phyloP scores from a whole-genome alignment of 768 basidiomycete species.

The Serendipita vermifera region DNA sequence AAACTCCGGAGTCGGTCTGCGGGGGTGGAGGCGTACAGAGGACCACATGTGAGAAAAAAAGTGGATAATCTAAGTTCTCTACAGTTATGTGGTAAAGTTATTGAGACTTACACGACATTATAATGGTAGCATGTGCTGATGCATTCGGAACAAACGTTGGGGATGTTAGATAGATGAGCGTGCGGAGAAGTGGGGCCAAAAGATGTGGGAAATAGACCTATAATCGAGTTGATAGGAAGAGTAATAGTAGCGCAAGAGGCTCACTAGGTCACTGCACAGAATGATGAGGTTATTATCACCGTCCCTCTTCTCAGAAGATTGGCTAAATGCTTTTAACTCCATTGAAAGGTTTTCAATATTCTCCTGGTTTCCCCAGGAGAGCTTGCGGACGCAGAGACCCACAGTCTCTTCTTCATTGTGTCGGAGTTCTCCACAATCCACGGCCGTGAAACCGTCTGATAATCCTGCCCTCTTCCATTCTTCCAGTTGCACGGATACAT shows the following conservation, averaged over 20 bases:
- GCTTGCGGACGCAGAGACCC: slow-evolving; percentile 37
- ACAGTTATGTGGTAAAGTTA: no score
- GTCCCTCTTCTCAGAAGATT: not conserved
- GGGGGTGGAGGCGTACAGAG: not conserved
- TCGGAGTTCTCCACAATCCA: not conserved
- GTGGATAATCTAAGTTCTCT: not conserved
- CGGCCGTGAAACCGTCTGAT: not conserved
- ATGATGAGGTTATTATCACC: slow-evolving; percentile 30
- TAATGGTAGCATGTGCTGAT: slow-evolving; percentile 7
- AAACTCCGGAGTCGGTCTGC: slow-evolving; percentile 56
- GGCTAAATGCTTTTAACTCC: slow-evolving; percentile 26
- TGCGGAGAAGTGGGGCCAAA: slow-evolving; percentile 59
- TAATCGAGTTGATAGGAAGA: slow-evolving; percentile 9
- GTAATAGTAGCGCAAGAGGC: slow-evolving; percentile 17
- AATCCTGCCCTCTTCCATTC: not conserved
- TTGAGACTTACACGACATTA: slow-evolving; percentile 32
- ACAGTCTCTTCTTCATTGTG: not conserved
- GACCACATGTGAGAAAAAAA: not conserved
- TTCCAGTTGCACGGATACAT: slow-evolving; percentile 19
- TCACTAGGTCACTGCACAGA: slow-evolving; percentile 72
- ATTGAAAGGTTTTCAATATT: slow-evolving; percentile 32
- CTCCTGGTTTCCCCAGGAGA: slow-evolving; percentile 54
- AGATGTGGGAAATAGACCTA: slow-evolving; percentile 82
- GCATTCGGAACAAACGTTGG: slow-evolving; percentile 27
- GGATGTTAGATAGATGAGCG: slow-evolving; percentile 59